Base-by-base conservation (phyloP, 106 monocot genomes). In the Agapanthus africanus region DNA sequence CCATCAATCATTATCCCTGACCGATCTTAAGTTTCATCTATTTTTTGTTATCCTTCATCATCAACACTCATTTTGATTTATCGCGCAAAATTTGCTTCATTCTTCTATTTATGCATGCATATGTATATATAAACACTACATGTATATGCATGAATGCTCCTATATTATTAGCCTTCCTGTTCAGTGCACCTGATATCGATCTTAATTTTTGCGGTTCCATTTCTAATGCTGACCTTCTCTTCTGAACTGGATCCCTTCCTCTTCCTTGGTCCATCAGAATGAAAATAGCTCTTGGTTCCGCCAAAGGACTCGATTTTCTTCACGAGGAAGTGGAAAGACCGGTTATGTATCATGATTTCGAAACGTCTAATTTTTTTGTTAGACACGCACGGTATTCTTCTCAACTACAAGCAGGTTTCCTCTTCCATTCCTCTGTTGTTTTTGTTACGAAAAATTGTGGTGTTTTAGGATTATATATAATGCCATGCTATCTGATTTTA, bases 401-500 rank as follows among this genome's bases (percentile, higher is more conserved):
- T 14, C 61, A 41, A 54, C 27, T 27, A 10, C 5, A 2, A 28
- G 2, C 16, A 18, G 16, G 0, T 59, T 25, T 60, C 15, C 36
- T 16, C n/a, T 23, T 32, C 66, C 6, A 10, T 2, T 49, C 3
- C 11, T 33, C 18, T 41, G 8, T 19, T 26, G 22, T 42, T 70
- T 36, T n/a, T 59, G 14, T 37, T 25, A 25, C 52, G 9, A 9
- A 28, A 35, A 27, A 37, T 15, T 40, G 26, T 66, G 25, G n/a
- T 69, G 19, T 75, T 69, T 18, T 69, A 91, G 90, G 86, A 91
- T n/a, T n/a, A n/a, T n/a, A 50, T 91, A 87, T 70, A 83, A 86
- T 72, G 90, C 90, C 27, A 91, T 86, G 40, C 86, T 91, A 19
- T 91, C 90, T 57, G 90, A 91, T 63, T 91, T 91, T 84, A 86